Conservation (phyloP, 352 stramenopile genomes). For the Phytophthora quininea region DNA sequence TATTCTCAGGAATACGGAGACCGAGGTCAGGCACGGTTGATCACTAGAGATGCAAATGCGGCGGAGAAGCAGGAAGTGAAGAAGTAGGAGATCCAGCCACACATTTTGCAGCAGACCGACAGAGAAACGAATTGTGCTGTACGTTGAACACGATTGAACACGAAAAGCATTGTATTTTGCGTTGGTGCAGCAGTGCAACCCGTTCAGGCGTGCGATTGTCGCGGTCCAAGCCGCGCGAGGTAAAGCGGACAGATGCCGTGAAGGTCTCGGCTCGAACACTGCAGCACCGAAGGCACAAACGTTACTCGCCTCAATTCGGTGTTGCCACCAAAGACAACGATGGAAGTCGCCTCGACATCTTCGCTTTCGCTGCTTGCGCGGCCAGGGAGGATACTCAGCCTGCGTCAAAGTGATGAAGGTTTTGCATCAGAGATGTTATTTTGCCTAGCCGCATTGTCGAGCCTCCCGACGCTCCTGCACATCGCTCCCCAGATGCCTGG, state of each 20-base stretch:
- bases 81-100: background rate
- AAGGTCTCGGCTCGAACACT: background rate
- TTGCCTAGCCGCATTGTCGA: no score
- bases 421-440: no score
- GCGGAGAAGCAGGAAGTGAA: background rate
- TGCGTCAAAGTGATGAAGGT: no score
- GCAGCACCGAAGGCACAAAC: background rate
- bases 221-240: background rate
- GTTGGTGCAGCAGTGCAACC: no score
- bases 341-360: background rate
- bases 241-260: background rate
- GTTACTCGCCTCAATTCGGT: constrained; percentile 1
- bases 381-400: no score
- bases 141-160: background rate
- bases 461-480: no score
- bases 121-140: background rate
- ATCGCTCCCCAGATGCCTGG: no score
- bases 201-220: background rate
- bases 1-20: background rate
- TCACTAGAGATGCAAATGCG: background rate
- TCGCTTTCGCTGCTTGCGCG: background rate
- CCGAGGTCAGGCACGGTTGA: background rate
- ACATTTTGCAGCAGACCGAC: background rate
- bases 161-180: background rate
- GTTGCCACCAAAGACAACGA: background rate